These are phyloP conservation scores for Diaporthe amygdali DNA, from an alignment of 2,329 filamentous ascomycete species.

Conservation along the genomic window DNA sequence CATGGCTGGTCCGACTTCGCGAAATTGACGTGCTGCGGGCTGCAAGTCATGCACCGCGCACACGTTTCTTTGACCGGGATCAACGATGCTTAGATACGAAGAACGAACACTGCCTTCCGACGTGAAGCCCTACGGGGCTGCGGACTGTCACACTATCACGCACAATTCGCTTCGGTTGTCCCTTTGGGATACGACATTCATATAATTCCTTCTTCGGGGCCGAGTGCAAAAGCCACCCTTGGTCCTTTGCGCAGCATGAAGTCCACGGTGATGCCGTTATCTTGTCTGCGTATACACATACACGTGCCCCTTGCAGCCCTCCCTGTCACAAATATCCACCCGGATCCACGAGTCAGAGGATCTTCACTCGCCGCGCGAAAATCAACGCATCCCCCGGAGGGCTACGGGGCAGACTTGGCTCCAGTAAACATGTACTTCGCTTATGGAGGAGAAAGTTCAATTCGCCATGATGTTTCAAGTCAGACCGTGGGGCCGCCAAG, in stretches of 20 bases:
- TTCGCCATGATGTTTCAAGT: constrained; percentile 10
- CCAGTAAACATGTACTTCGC: background rate
- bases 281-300: no score
- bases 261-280: background rate
- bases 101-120: background rate
- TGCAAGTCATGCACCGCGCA: constrained; percentile 1
- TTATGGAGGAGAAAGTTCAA: constrained; percentile 11
- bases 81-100: constrained; percentile 14
- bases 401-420: background rate
- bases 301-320: background rate
- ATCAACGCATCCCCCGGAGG: background rate
- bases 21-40: background rate
- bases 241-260: background rate
- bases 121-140: background rate
- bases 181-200: no score
- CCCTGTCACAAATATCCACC: constrained; percentile 6
- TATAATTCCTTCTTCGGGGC: no score
- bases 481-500: constrained; percentile 9
- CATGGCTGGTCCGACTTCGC: constrained; percentile 1
- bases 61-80: background rate
- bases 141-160: background rate
- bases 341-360: constrained; percentile 3
- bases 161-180: background rate
- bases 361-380: background rate
- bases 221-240: background rate